Evolutionary conservation across 164 flowering plant genomes (phyloP), one percentile per base, ranked within the genome.

Genomic region (Dillenia suffruticosa): DNA sequence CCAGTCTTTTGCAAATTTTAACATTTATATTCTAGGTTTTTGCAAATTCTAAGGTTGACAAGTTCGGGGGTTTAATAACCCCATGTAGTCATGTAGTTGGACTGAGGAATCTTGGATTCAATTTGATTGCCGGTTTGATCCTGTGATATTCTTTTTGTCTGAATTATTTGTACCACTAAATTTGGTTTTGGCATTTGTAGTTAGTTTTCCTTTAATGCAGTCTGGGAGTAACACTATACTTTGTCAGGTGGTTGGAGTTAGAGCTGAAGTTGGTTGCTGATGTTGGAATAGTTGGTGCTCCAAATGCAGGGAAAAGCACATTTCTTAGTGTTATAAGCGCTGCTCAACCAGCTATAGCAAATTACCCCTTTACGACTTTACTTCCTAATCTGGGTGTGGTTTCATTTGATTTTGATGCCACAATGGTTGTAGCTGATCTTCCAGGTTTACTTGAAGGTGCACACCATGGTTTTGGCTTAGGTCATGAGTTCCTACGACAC

Each of bases 371-470:
- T 63, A 94, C 99, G 40, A 94, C 99, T 15, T 74, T 94, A 64
- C 92, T 91, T 70, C 99, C 99, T 60, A 94, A 91, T 74, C 70
- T 94, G 17, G 97, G 97, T 57, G 96, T 91, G 10, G 99, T 94
- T 54, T 86, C 95, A 16, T 85, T 94, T 67, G 96, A 85, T 62
- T 91, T 73, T 66, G 89, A 94, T 77, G 69, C 90, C 44, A 85
- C 97, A 40, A 85, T 91, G 78, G 92, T 94, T 40, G 96, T 91
- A 48, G 99, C 96, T 57, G 97, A 91, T 82, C 67, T 94, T 16
- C 99, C 99, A 10, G 97, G 99, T 56, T 79, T 94, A 68, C 96
- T 94, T 68, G 97, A 94, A 88, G 99, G 99, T 59, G 99, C 99
- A 52, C 97, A 89, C 69, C 72, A 82, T 62, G 99, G 99, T 63